Evolutionary conservation across 148 eudicot species (phyloP), one percentile per base, ranked within the genome.

Genomic region (Amaranthus palmeri): DNA sequence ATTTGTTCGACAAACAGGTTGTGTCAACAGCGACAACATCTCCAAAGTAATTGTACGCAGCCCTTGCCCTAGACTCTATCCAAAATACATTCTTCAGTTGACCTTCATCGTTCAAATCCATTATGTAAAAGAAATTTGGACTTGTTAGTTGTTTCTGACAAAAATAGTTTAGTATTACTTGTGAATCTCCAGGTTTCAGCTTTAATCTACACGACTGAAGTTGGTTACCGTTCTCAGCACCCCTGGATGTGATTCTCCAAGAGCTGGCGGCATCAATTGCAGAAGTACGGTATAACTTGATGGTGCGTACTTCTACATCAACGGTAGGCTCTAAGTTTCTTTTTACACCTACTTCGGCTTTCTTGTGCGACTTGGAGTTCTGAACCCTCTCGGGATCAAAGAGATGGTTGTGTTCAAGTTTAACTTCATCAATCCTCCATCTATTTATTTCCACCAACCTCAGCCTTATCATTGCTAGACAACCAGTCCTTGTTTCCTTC

Each of bases 401-500:
- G 46, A 76, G 82, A 79, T 92, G 97, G 83, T 92, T 92, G 80
- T 92, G 97, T 74, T 92, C 91, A 25, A 86, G 87, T 67, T 86
- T 89, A 72, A 84, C 92, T 83, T 92, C 96, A 77, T 89, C 96
- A 57, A 92, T 81, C 74, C 89, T 85, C 96, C 97, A 92, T 78
- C 88, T 81, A 44, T 76, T 83, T 41, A 87, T 82, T 74, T 92
- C 91, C 69, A 80, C 87, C 58, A 88, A 76, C 73, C 96, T 85
- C 74, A 89, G 69, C 80, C 97, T 88, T 72, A 89, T 75, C 97
- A 89, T 92, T 65, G 97, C 96, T 14, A 83, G 83, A 77, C 97
- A 92, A 40, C 96, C 95, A 0, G 96, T 92, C 79, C 97, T 81
- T n/a, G 97, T 86, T 81, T 92, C 96, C 73, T 88, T 92, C 80